These are phyloP conservation scores for Hericium rajendrae DNA, from an alignment of 768 basidiomycete species.

Conservation along the genomic window DNA sequence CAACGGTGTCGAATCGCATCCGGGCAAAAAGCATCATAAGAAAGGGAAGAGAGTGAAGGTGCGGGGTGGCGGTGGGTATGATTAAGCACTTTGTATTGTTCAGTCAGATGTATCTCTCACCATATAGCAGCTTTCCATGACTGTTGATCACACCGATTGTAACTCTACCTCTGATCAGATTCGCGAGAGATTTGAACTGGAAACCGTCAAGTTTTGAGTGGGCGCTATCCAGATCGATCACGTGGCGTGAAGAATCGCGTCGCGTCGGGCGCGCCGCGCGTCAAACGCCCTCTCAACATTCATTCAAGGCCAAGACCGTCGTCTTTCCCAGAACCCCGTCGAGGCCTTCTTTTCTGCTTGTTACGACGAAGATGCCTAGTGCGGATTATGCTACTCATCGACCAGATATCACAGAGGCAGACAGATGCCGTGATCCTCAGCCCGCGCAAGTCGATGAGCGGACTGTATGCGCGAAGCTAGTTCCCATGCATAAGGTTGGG, in stretches of 20 bases:
- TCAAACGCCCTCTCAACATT: no score
- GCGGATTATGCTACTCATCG: conserved; percentile 1
- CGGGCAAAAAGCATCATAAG: conserved; percentile 80
- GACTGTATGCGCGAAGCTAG: conserved; percentile 64
- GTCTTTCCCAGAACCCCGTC: no score
- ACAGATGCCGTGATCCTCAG: neutral
- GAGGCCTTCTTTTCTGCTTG: no score
- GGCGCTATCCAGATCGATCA: no score
- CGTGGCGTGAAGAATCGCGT: no score
- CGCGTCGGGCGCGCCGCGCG: no score
- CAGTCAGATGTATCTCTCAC: neutral
- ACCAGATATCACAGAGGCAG: neutral
- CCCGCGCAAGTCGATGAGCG: conserved; percentile 1
- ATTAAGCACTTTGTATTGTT: conserved; percentile 26
- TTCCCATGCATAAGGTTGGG: conserved; percentile 40
- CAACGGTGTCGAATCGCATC: conserved; percentile 24
- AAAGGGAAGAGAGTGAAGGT: conserved; percentile 76
- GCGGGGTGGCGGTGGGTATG: conserved; percentile 89
- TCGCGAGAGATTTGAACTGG: no score
- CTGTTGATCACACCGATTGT: neutral
- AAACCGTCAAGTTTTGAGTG: no score
- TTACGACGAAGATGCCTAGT: no score
- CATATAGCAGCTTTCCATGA: neutral
- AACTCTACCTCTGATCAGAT: no score
- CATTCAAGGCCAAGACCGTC: no score